Base-by-base conservation (phyloP, 495 filamentous ascomycete species). In the Penicillium chermesinum region DNA sequence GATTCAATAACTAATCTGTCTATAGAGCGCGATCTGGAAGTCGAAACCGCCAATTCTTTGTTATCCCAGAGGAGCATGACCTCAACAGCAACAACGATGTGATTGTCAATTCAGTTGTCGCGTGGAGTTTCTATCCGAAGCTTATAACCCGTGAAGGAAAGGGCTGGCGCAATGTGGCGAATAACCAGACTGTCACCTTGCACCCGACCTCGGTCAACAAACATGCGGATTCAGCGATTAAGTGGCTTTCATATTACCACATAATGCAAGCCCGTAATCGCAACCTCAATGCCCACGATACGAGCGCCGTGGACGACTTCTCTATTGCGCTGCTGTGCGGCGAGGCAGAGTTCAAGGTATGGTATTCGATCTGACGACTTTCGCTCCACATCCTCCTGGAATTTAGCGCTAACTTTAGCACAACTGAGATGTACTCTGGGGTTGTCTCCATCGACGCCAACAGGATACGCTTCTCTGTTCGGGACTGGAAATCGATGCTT, bases 51-150 rank as follows among this genome's bases (percentile, higher is more conserved):
- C 73, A 77, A 21, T 96, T 97, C 64, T 93, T 94, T 54, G 76
- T 77, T 2, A 76, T 94, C 0, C 89, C 90, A 0, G 79, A 84
- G 41, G 67, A 79, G 16, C 84, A 87, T 48, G 81, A 91, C 52
- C 57, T 67, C 25, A 87, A 91, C 61, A 87, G 83, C 59, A 73
- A 77, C 34, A 94, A 94, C 49, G 89, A 97, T 45, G 48, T 78
- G 0, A 76, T 96, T 17, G 67, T 86, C 10, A 81, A 82, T 53
- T 85, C 89, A 0, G 86, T 94, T 30, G 84, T 95, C 44, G 87
- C 89, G 0, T 91, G 86, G 79, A 87, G 86, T 41, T 96, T 98
- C 72, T 96, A 98, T 56, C 93, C 93, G 2, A 96, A 96, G 56
- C 80, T 98, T 1, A 72, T 96, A 7, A 79, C 82, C 7, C 82